Evolutionary conservation across 306 rosid species (phyloP).

Genomic region (Senna siamea): DNA sequence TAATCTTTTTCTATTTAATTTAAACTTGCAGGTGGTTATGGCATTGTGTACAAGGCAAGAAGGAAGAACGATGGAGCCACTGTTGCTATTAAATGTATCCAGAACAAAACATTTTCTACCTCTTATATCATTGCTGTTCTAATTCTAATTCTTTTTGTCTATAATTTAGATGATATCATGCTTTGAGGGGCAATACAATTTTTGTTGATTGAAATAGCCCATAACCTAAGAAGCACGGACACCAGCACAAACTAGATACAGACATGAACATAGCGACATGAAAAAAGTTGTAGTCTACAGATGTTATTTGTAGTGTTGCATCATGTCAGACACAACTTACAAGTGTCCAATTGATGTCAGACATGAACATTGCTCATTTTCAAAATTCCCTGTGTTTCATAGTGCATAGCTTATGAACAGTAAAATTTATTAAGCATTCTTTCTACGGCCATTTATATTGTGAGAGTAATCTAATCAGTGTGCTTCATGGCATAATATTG

Average conservation of each 20-base stretch:
- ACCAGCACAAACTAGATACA: neutral
- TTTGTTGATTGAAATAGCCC: neutral
- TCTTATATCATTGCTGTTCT: neutral
- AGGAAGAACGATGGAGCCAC: conserved; percentile 45
- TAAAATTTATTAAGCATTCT: neutral
- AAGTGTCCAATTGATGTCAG: neutral
- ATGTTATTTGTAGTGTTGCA: neutral
- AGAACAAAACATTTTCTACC: neutral
- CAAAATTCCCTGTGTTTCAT: neutral
- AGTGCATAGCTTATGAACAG: neutral
- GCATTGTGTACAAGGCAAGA: conserved; percentile 58
- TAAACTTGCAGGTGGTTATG: conserved; percentile 59
- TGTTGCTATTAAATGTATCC: conserved; percentile 59
- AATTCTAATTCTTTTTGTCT: neutral
- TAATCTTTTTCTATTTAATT: conserved; percentile 6
- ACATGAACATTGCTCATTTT: neutral
- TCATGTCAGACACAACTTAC: neutral
- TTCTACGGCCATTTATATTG: neutral
- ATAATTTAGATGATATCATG: neutral
- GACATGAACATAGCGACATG: neutral
- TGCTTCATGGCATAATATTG: neutral
- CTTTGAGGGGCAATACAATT: neutral
- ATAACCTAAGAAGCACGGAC: neutral
- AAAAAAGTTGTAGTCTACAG: neutral
- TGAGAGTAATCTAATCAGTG: neutral